Conservation (phyloP, 331 rosid species). For the Quercus lobata region DNA sequence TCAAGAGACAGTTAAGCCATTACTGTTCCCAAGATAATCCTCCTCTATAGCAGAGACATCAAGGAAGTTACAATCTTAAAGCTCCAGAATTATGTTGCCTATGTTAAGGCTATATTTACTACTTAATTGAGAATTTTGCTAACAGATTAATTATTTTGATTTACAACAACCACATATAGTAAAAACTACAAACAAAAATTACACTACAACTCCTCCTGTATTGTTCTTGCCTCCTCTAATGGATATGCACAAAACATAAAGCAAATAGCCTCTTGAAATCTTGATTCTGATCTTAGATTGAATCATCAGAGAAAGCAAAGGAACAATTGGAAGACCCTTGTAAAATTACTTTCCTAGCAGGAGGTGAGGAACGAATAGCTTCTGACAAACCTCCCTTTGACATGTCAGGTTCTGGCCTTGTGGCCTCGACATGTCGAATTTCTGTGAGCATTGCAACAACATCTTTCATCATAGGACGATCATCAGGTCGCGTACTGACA, state of each 20-base stretch:
- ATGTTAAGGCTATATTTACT: neutral
- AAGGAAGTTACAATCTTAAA: constrained; percentile 6
- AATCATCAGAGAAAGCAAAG: constrained; percentile 73
- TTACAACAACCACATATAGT: constrained; percentile 15
- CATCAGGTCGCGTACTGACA: constrained; percentile 38
- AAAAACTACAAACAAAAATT: constrained; percentile 16
- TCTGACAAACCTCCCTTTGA: constrained; percentile 35
- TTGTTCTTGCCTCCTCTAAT: constrained; percentile 24
- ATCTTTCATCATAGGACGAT: constrained; percentile 91
- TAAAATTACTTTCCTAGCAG: constrained; percentile 42
- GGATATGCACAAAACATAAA: constrained; percentile 25
- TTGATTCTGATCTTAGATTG: constrained; percentile 22
- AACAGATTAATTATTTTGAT: constrained; percentile 6
- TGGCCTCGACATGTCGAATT: constrained; percentile 40
- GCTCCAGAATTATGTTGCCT: neutral
- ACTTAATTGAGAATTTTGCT: neutral
- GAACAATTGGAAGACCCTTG: constrained; percentile 71
- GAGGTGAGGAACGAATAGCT: constrained; percentile 37
- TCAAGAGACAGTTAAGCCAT: constrained; percentile 26
- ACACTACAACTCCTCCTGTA: constrained; percentile 21
- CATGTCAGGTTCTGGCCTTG: constrained; percentile 37
- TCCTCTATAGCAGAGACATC: constrained; percentile 3
- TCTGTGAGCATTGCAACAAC: constrained; percentile 77
- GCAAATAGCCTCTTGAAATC: constrained; percentile 6
- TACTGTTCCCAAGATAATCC: constrained; percentile 14